Evolutionary conservation across 2,329 filamentous ascomycete genomes (phyloP), one percentile per base, ranked within the genome.

Genomic region (Fusarium brevicatenulatum): DNA sequence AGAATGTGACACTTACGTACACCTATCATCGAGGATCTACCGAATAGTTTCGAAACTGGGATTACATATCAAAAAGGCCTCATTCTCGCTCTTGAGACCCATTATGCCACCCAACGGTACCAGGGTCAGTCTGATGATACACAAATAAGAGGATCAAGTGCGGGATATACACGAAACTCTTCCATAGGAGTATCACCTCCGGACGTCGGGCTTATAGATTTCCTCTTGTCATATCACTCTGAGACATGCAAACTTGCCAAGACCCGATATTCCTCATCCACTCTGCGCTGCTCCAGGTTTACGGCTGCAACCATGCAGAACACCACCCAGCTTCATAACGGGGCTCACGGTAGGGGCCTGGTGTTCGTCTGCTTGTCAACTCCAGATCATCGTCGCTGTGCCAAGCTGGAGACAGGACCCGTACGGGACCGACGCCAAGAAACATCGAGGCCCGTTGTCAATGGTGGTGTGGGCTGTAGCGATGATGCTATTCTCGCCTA

Each of bases 301-400:
- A 68, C 47, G 52, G 59, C 57, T 65, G 34, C 60, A 76, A 64
- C 74, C 74, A 69, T 76, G 72, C 52, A 73, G 66, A 62, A 68
- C 56, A 68, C 63, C 62, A 40, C n/a, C 40, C 21, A 65, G 57
- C 50, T 63, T 64, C 43, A 49, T 34, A 50, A 73, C 58, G 71
- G 58, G 57, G 56, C 44, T 42, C 30, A 19, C 23, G n/a, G 44
- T 60, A 72, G 71, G 62, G 66, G 42, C 32, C 19, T 43, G 49
- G 42, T 46, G 59, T 65, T 63, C 23, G n/a, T 30, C 40, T 46
- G 59, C 61, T 63, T 12, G n/a, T n/a, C 40, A 43, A 62, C 56
- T 66, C 36, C 50, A 68, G 62, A 61, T 74, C 43, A 55, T 68
- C 63, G 42, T 68, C 39, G 42, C 25, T 9, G 19, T 49, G 54